Conservation (phyloP, 2,329 filamentous ascomycete genomes). For the Seiridium cupressi region DNA sequence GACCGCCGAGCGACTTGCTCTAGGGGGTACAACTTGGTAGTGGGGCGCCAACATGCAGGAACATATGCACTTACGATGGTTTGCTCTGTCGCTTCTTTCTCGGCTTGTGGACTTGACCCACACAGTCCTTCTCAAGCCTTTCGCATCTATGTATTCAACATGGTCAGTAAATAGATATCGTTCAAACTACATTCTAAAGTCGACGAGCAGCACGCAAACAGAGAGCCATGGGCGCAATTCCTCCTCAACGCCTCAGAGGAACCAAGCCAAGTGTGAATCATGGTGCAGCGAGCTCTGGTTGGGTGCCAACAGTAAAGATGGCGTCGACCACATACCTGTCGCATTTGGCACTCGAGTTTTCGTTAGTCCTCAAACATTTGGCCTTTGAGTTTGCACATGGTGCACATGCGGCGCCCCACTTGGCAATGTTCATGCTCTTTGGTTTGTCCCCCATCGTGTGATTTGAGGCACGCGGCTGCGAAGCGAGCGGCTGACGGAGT, state of each 20-base stretch:
- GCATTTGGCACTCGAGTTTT: constrained; percentile 37
- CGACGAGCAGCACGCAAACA: too few species aligned
- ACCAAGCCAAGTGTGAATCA: too few species aligned
- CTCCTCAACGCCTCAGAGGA: too few species aligned
- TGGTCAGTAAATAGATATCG: neutral
- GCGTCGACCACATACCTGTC: constrained; percentile 28
- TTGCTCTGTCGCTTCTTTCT: constrained; percentile 51
- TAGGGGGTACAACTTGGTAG: neutral
- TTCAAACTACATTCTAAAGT: neutral
- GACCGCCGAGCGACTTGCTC: too few species aligned
- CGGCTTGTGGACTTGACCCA: constrained; percentile 44
- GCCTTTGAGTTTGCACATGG: constrained; percentile 48
- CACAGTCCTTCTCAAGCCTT: constrained; percentile 46
- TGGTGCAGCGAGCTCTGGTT: too few species aligned
- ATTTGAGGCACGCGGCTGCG: neutral
- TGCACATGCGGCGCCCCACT: constrained; percentile 50
- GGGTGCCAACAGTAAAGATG: too few species aligned
- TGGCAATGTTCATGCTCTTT: constrained; percentile 23
- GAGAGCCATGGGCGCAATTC: too few species aligned
- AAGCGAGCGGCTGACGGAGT: constrained; percentile 18
- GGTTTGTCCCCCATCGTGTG: constrained; percentile 19
- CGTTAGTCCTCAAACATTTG: constrained; percentile 45
- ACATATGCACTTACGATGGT: constrained; percentile 42
- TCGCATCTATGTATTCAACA: constrained; percentile 37
- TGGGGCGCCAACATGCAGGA: neutral